Conservation (phyloP, 139 green algal species). For the Spirogloea muscicola region DNA sequence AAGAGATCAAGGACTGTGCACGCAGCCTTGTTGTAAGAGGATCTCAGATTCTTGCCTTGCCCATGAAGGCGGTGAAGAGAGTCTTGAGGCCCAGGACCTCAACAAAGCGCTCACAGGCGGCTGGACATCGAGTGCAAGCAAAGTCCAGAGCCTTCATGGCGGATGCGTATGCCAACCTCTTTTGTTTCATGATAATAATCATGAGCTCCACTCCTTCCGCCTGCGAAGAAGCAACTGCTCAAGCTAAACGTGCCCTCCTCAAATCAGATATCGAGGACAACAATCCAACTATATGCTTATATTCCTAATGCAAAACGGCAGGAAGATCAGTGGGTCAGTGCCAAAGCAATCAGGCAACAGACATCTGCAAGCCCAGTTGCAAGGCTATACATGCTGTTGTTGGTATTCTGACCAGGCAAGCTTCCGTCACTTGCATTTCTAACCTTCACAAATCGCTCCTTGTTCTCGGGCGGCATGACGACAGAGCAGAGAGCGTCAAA, state of each 20-base stretch:
- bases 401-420: no score
- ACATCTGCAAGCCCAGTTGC: no score
- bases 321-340: no score
- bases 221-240: no score
- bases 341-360: no score
- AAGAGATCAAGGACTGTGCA: not conserved
- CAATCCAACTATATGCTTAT: no score
- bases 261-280: no score
- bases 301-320: no score
- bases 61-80: slow-evolving; percentile 94
- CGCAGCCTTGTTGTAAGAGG: not conserved
- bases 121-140: slow-evolving; percentile 64
- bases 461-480: slow-evolving; percentile 65
- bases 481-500: slow-evolving; percentile 79
- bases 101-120: slow-evolving; percentile 61
- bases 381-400: no score
- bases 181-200: slow-evolving; percentile 81
- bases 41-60: slow-evolving; percentile 53
- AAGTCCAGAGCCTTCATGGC: slow-evolving; percentile 87
- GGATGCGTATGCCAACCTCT: slow-evolving; percentile 55
- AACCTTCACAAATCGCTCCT: slow-evolving; percentile 66
- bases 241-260: no score
- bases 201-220: slow-evolving; percentile 86
- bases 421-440: no score
- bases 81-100: slow-evolving; percentile 69